Evolutionary conservation across 2,329 filamentous ascomycete species (phyloP), one percentile per base, ranked within the genome.

Genomic region (Lithohypha guttulata): DNA sequence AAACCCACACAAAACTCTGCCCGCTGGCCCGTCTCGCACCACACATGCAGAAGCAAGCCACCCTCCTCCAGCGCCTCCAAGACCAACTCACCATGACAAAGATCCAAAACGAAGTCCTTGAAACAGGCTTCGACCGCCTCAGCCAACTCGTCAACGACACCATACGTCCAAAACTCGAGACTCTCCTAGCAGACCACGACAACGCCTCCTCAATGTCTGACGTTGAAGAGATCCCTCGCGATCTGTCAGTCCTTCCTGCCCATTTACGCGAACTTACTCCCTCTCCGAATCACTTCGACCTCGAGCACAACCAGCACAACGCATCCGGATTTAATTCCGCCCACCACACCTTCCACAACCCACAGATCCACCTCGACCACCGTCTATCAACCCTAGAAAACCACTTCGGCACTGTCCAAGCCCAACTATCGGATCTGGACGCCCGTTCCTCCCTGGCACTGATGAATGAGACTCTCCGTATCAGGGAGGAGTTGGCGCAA

Each of bases 401-500:
- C 10, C 41, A 49, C 19, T 34, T 50, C 21, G 27, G 44, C n/a
- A 36, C 39, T 6, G 33, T 50, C 25, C 29, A 44, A 36, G 44
- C 43, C 13, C 68, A 70, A 2, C 60, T 79, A 7, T 66, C 67
- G 3, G 73, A 77, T 41, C 62, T 77, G 28, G 75, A 79, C 45
- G 73, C 70, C 32, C 68, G 73, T 23, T 69, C 71, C 25, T 75
- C 65, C 54, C 75, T 79, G 72, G 69, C 73, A 42, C 68, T 75
- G 27, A 67, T 78, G 59, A 79, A 77, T 49, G 75, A 79, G 53
- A 74, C 68, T 32, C 62, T 77, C 21, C 70, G 74, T 3, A 65
- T 71, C 34, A 73, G 75, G 43, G 75, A 78, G 48, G 74, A 79
- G 43, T 69, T 78, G 59, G 64, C 73, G 8, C 74, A 76, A 50